Evolutionary conservation across 306 rosid species (phyloP).

Genomic region (Cucumis melo): DNA sequence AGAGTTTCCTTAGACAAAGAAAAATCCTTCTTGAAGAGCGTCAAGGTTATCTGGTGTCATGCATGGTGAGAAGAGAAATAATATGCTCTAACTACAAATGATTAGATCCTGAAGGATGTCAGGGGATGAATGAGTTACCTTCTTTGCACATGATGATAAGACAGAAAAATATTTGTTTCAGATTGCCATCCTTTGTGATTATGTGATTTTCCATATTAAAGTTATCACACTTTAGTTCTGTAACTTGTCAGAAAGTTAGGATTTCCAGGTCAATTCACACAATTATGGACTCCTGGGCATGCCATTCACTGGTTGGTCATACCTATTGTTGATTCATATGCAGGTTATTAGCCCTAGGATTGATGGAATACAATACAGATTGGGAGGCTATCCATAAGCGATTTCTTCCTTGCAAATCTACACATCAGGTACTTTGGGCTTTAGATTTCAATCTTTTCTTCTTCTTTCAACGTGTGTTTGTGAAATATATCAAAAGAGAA

Average conservation of each 20-base stretch:
- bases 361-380: constrained; percentile 87
- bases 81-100: background rate
- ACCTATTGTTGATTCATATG: constrained; percentile 1
- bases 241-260: background rate
- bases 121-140: too few species aligned
- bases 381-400: constrained; percentile 88
- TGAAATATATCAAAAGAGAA: too few species aligned
- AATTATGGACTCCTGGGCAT: background rate
- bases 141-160: too few species aligned
- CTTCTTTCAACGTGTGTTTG: background rate
- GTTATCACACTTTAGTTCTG: background rate
- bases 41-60: background rate
- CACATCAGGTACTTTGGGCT: constrained; percentile 52
- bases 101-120: background rate
- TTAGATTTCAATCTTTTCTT: background rate
- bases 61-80: background rate
- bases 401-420: constrained; percentile 89
- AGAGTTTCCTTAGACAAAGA: background rate
- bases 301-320: background rate
- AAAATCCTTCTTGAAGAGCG: background rate
- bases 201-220: background rate
- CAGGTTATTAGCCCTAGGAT: constrained; percentile 79
- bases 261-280: background rate
- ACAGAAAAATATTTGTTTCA: background rate
- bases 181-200: background rate